Base-by-base conservation (phyloP, 352 stramenopile genomes). In the Globisporangium viniferum region DNA sequence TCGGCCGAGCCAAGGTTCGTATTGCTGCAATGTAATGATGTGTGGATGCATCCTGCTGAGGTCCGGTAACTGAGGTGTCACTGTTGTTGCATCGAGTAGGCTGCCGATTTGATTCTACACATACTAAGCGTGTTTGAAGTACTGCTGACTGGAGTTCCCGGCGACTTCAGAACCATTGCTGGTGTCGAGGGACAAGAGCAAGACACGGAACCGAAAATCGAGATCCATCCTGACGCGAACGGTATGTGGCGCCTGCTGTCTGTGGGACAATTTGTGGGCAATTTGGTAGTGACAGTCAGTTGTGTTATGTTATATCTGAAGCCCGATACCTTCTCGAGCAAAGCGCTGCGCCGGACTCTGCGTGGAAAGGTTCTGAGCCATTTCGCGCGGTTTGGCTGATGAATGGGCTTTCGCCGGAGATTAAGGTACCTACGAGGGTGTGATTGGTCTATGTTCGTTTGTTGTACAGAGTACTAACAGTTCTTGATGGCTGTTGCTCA, bases 1-100 rank as follows among this genome's bases (percentile, higher is more conserved):
- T 91, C 15, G 66, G 73, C 15, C 71, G 76, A 64, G 68, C 73
- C 20, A 93, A 93, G 78, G 84, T 92, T 59, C 14, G 66, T 44
- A 7, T 59, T 20, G 10, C 0, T 56, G 1, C 31, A 33, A 33
- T 61, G 3, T 6, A 14, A 3, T 54, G 10, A 8, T 22, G 5
- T 10, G 44, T n/a, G 44, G 18, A 7, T n/a, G 14, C 15, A 18
- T 49, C n/a, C 18, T 22, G 4, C 44, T 49, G 15, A 5, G 5
- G 4, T 22, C 9, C 10, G 44, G 6, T 49, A 49, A 5, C 56
- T 62, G 33, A 46, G 6, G n/a, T 22, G 15, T 36, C 27, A 33
- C 31, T 33, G 12, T 2, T 51, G 10, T 6, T 44, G 24, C 41
- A 22, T 15, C 10, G 58, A 35, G 3, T 18, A 84, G 78, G 72